Base-by-base conservation (phyloP, 139 green algal species). In the Astrephomene gubernaculifera region DNA sequence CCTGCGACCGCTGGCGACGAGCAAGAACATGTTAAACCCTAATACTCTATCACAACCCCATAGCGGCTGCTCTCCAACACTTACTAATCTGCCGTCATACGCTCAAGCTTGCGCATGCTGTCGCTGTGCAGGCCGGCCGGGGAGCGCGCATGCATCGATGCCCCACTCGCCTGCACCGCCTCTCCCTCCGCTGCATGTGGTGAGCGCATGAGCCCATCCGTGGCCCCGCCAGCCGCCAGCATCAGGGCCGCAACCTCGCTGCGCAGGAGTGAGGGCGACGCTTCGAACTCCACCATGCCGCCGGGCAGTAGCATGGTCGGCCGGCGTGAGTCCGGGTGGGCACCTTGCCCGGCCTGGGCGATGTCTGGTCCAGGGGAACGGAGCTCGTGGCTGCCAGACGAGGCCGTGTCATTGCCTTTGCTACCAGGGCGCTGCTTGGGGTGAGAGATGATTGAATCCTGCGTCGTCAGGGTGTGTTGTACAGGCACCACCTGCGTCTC, bases 251-350 rank as follows among this genome's bases (percentile, higher is more conserved):
- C 78, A 61, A 74, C 78, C 19, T 84, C 78, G 44, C 78, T 84
- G 61, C 78, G 78, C 61, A 84, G 39, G 61, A 84, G 64, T 43
- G 78, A 84, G 5, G 61, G 35, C 61, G 78, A 53, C 44, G 78
- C 78, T 33, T n/a, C 29, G 31, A 74, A 64, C 78, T 64, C 78
- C 43, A 64, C 27, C 78, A 84, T 60, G 31, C 76, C 76, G 43
- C 76, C 76, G 0, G 78, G 78, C 39, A 84, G 73, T 53, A 54
- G 36, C 35, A 69, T 81, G 22, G 54, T 61, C 4, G 73, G 14
- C 35, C 9, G 35, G 12, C n/a, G n/a, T 4, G 71, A 45, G n/a
- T n/a, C n/a, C n/a, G n/a, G n/a, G n/a, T n/a, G n/a, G 39, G n/a
- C 8, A 70, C n/a, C 49, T 57, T 57, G 49, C 49, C n/a, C n/a